phyloP scores from a whole-genome alignment of 306 rosid genomes.

The Begonia loranthoides region DNA sequence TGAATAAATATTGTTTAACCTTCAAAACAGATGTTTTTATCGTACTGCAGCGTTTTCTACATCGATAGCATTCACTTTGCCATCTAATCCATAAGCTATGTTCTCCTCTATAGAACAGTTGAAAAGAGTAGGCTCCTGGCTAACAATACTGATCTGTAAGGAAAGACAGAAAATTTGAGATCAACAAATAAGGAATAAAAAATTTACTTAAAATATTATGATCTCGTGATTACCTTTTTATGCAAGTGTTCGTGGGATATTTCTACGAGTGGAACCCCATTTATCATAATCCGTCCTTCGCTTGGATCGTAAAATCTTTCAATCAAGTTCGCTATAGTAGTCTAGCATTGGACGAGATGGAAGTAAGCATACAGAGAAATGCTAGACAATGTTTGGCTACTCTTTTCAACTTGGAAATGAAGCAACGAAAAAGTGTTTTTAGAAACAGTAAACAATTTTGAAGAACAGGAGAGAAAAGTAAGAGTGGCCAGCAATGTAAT shows the following conservation, averaged over 20 bases:
- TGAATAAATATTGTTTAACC: neutral
- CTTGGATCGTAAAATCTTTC: conserved; percentile 82
- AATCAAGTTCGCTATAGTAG: conserved; percentile 78
- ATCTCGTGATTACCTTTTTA: conserved; percentile 34
- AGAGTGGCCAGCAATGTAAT: no score
- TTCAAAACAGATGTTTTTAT: conserved; percentile 5
- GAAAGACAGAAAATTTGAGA: conserved; percentile 4
- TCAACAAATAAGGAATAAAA: no score
- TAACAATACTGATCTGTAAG: conserved; percentile 65
- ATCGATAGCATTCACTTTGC: conserved; percentile 31
- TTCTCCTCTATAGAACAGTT: conserved; percentile 75
- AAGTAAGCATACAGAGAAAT: conserved; percentile 7
- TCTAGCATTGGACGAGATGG: conserved; percentile 24
- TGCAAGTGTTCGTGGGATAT: conserved; percentile 68
- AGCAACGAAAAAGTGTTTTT: no score
- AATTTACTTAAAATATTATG: neutral
- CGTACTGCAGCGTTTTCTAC: conserved; percentile 64
- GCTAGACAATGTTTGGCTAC: neutral
- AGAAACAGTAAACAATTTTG: no score
- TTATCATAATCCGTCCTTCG: conserved; percentile 52
- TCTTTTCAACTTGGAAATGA: no score
- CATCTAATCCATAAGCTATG: conserved; percentile 65
- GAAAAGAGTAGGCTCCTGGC: conserved; percentile 73
- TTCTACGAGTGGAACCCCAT: conserved; percentile 65
- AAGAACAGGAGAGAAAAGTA: no score